phyloP scores from a whole-genome alignment of 768 basidiomycete species.

The Sporobolomyces roseus region DNA sequence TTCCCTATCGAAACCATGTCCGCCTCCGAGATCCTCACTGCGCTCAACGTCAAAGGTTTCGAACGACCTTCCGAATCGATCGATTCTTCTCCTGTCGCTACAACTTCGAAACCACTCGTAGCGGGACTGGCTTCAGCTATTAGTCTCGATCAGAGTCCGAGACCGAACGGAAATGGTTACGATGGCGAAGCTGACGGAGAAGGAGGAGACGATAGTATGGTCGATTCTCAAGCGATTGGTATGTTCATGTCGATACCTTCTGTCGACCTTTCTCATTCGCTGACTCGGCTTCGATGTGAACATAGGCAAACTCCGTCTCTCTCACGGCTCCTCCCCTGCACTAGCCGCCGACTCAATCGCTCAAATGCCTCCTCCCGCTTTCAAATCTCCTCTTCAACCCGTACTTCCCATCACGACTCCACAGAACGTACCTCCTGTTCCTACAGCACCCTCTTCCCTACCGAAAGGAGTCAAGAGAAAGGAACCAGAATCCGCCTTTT shows the following conservation, averaged over 20 bases:
- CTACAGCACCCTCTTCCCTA: neutral
- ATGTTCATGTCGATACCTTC: neutral
- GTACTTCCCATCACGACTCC: slow-evolving; percentile 2
- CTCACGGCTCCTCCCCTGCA: neutral
- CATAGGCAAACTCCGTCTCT: slow-evolving; percentile 32
- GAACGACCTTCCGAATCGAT: neutral
- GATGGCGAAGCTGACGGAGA: neutral
- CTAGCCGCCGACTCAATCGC: neutral
- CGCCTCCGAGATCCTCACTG: slow-evolving; percentile 2
- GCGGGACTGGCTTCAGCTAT: neutral
- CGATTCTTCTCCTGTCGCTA: neutral
- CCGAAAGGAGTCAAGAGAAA: slow-evolving; percentile 13
- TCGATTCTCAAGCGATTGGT: slow-evolving; percentile 37
- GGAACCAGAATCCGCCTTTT: slow-evolving; percentile 6
- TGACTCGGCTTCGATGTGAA: neutral
- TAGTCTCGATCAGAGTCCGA: slow-evolving; percentile 13
- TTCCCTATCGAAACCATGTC: neutral
- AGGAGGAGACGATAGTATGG: slow-evolving; percentile 13
- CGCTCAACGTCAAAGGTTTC: too few species aligned
- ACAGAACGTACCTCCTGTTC: neutral
- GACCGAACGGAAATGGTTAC: neutral
- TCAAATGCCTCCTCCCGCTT: slow-evolving; percentile 3
- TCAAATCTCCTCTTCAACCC: neutral
- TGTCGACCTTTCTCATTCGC: neutral
- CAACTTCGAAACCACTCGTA: neutral